phyloP scores from a whole-genome alignment of 2,329 filamentous ascomycete genomes.

The Penicillium paneum region DNA sequence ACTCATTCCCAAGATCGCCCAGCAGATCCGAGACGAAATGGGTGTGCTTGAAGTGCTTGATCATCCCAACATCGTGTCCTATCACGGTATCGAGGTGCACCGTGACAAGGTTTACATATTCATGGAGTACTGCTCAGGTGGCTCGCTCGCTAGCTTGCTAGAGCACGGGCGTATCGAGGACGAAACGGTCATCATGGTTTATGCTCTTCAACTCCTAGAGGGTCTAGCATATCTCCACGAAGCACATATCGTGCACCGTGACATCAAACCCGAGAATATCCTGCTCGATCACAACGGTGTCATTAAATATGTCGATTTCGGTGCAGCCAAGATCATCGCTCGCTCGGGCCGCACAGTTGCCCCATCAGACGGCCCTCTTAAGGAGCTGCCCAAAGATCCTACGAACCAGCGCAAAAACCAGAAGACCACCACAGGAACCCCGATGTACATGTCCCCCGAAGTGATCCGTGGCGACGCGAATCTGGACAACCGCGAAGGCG shows the following conservation, averaged over 20 bases:
- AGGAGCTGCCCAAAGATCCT: slow-evolving; percentile 32
- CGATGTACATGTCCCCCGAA: slow-evolving; percentile 99
- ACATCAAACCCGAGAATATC: slow-evolving; percentile 98
- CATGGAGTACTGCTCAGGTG: slow-evolving; percentile 98
- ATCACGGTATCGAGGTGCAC: slow-evolving; percentile 97
- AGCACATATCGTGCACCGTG: slow-evolving; percentile 85
- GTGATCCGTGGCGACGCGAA: slow-evolving; percentile 89
- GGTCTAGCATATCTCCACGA: slow-evolving; percentile 92
- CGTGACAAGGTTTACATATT: slow-evolving; percentile 99
- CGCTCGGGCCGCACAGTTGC: slow-evolving; percentile 85
- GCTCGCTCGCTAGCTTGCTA: slow-evolving; percentile 81
- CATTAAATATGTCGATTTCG: slow-evolving; percentile 99
- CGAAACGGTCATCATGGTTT: slow-evolving; percentile 96
- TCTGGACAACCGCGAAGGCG: slow-evolving; percentile 70
- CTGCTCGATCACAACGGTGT: slow-evolving; percentile 95
- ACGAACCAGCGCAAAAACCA: slow-evolving; percentile 55
- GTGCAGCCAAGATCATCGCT: slow-evolving; percentile 93
- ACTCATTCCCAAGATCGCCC: slow-evolving; percentile 87
- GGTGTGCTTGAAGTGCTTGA: slow-evolving; percentile 90
- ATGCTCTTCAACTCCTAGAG: slow-evolving; percentile 88
- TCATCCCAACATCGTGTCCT: slow-evolving; percentile 95
- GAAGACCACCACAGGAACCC: slow-evolving; percentile 93
- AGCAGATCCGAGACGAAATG: slow-evolving; percentile 96
- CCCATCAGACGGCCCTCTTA: slow-evolving; percentile 55
- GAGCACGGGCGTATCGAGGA: slow-evolving; percentile 98